phyloP scores from a whole-genome alignment of 306 rosid genomes.

The Luffa aegyptiaca region DNA sequence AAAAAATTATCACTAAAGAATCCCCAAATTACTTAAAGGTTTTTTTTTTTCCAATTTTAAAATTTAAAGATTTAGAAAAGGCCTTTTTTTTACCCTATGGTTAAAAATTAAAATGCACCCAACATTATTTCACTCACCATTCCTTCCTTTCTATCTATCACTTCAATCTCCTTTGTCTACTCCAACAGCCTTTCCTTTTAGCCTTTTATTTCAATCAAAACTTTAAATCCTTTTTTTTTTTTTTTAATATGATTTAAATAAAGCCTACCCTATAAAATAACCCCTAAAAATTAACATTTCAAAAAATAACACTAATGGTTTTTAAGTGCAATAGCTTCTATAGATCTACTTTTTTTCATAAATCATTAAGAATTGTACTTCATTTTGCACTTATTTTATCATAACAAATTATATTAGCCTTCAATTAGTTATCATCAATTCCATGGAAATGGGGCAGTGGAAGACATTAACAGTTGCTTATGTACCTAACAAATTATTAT shows the following conservation, averaged over 20 bases:
- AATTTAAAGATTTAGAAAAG: neutral
- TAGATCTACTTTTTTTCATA: neutral
- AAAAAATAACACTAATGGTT: neutral
- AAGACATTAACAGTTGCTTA: conserved; percentile 1
- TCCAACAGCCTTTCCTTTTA: conserved; percentile 2
- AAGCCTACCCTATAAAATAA: neutral
- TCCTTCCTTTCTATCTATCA: conserved; percentile 16
- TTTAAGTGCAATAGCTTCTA: neutral
- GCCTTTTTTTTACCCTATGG: neutral
- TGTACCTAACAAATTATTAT: conserved; percentile 5
- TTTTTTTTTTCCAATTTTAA: neutral
- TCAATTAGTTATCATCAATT: neutral
- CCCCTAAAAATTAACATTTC: neutral
- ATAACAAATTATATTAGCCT: neutral
- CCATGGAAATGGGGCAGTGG: neutral
- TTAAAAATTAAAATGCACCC: conserved; percentile 15
- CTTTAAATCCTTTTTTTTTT: neutral
- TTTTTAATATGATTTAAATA: neutral
- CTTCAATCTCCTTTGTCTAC: conserved; percentile 13
- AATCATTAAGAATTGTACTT: neutral
- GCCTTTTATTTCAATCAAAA: neutral
- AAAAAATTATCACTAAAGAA: no score
- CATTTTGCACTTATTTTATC: neutral
- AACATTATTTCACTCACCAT: conserved; percentile 9
- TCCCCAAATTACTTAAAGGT: no score